Evolutionary conservation across 2,329 filamentous ascomycete species (phyloP).

Genomic region (Volutella citrinella): DNA sequence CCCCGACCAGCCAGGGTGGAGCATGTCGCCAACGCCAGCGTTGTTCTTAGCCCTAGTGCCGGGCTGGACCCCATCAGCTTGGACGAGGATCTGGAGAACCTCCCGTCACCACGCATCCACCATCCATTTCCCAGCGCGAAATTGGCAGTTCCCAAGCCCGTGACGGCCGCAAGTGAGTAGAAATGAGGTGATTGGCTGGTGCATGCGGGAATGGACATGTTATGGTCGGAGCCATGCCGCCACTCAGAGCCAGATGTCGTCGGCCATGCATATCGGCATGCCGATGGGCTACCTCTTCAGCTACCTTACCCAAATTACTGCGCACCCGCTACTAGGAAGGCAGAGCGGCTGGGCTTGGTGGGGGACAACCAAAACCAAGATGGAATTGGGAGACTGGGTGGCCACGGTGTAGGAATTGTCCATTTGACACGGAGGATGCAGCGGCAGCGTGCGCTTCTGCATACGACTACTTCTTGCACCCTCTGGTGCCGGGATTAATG

Average conservation of each 20-base stretch:
- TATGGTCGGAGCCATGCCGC: constrained; percentile 3
- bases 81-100: constrained; percentile 21
- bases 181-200: constrained; percentile 12
- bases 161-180: too few species aligned
- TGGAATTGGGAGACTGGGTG: background rate
- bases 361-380: too few species aligned
- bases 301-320: too few species aligned
- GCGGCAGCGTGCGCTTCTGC: too few species aligned
- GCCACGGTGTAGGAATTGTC: constrained; percentile 4
- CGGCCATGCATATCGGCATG: constrained; percentile 7
- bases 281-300: too few species aligned
- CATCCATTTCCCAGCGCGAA: constrained; percentile 18
- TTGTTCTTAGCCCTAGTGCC: constrained; percentile 28
- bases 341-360: too few species aligned
- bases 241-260: constrained; percentile 9
- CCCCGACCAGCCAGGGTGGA: constrained; percentile 24
- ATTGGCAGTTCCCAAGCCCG: too few species aligned
- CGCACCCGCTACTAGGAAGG: too few species aligned
- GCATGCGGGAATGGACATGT: constrained; percentile 10
- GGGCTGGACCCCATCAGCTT: constrained; percentile 24
- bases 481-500: too few species aligned
- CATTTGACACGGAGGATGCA: too few species aligned
- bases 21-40: constrained; percentile 21
- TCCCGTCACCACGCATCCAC: too few species aligned
- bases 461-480: too few species aligned